Percentiles rank a stretch among this genome's conserved stretches.
These are phyloP conservation scores for Chenopodium berlandieri DNA, from an alignment of 148 eudicot genomes.

Conservation along the genomic window DNA sequence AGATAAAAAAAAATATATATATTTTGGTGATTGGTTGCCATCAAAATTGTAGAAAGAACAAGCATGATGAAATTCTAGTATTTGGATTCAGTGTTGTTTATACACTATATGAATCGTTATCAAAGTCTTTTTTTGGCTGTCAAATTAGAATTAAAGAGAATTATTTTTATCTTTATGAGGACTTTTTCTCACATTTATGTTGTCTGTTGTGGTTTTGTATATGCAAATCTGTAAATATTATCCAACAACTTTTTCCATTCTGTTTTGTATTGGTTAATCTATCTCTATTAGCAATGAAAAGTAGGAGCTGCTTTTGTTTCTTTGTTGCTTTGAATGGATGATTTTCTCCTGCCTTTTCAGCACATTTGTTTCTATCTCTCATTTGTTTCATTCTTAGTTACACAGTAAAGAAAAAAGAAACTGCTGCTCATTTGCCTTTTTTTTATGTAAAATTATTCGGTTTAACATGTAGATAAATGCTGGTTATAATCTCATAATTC, in stretches of 20 bases:
- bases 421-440: neutral
- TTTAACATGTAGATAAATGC: constrained; percentile 34
- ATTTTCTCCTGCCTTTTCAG: neutral
- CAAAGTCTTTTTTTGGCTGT: too few species aligned
- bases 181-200: too few species aligned
- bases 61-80: too few species aligned
- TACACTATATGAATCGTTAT: too few species aligned
- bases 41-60: too few species aligned
- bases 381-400: neutral
- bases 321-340: neutral
- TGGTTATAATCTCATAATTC: too few species aligned
- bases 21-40: too few species aligned
- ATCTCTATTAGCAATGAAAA: neutral
- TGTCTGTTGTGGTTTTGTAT: too few species aligned
- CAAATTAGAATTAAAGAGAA: too few species aligned
- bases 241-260: neutral
- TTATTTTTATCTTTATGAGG: too few species aligned
- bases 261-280: neutral
- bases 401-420: neutral
- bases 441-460: neutral
- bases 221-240: neutral
- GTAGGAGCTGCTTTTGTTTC: neutral
- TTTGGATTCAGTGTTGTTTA: too few species aligned
- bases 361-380: neutral
- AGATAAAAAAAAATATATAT: too few species aligned